Evolutionary conservation across 2,329 filamentous ascomycete genomes (phyloP).

Genomic region (Lizonia empirigonia): DNA sequence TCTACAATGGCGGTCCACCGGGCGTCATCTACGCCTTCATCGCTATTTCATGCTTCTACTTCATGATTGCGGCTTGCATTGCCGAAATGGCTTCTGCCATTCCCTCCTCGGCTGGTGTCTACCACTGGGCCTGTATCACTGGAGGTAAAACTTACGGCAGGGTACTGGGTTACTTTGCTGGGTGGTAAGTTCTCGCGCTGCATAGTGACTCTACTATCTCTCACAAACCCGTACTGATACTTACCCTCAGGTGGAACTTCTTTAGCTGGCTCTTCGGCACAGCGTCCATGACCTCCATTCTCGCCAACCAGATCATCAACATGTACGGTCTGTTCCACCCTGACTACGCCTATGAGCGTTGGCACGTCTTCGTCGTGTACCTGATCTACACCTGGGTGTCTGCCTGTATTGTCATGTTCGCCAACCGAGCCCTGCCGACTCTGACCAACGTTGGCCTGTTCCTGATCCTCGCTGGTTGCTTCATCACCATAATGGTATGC

Average conservation of each 20-base stretch:
- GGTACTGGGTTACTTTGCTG: conserved; percentile 57
- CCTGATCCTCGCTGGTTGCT: conserved; percentile 58
- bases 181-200: conserved; percentile 43
- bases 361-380: conserved; percentile 60
- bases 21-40: conserved; percentile 57
- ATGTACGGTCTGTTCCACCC: conserved; percentile 59
- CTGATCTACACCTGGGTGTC: conserved; percentile 56
- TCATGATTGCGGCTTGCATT: conserved; percentile 57
- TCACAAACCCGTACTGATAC: neutral
- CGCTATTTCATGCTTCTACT: conserved; percentile 57
- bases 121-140: conserved; percentile 60
- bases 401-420: conserved; percentile 58
- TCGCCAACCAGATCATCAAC: conserved; percentile 53
- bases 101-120: conserved; percentile 53
- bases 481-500: conserved; percentile 62
- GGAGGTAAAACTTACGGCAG: conserved; percentile 55
- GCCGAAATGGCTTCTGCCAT: conserved; percentile 57
- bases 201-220: no score
- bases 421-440: conserved; percentile 59
- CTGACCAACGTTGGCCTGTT: conserved; percentile 62
- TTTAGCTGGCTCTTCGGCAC: conserved; percentile 58
- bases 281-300: conserved; percentile 51
- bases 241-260: conserved; percentile 53
- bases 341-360: conserved; percentile 52
- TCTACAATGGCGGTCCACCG: conserved; percentile 55